phyloP scores from a whole-genome alignment of 1,284 basidiomycete species.

The Ceratobasidium sp. region DNA sequence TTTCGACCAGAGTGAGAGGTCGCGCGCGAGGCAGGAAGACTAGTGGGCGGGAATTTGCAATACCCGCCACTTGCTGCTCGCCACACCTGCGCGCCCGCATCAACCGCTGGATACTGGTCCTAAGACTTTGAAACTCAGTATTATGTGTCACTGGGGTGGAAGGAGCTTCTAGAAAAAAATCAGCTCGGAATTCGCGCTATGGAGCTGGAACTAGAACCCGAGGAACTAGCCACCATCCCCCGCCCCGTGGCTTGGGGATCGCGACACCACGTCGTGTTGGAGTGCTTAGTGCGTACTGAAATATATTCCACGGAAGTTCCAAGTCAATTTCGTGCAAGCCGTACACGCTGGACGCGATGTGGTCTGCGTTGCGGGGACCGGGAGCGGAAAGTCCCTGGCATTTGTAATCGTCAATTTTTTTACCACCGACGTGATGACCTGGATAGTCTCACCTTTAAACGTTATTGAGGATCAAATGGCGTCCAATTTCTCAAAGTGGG shows the following conservation, averaged over 20 bases:
- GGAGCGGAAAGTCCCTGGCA: conserved; percentile 8
- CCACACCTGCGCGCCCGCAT: neutral
- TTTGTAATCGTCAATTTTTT: conserved; percentile 3
- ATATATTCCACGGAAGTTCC: neutral
- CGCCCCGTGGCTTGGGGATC: neutral
- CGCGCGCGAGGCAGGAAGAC: neutral
- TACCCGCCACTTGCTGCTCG: neutral
- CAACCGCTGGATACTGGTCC: neutral
- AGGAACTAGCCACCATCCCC: neutral
- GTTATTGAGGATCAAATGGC: neutral
- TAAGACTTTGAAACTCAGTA: neutral
- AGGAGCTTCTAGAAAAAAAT: neutral
- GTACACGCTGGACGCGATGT: neutral
- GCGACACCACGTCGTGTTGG: neutral
- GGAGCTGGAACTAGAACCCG: neutral
- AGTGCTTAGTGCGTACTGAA: neutral
- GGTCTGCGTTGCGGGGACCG: conserved; percentile 13
- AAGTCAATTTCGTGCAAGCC: neutral
- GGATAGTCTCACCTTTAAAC: conserved; percentile 11
- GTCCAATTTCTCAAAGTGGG: neutral
- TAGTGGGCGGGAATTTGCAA: neutral
- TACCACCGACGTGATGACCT: neutral
- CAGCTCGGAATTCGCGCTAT: neutral
- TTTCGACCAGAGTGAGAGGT: neutral
- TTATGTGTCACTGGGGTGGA: neutral